These are phyloP conservation scores for Zasmidium cellare DNA, from an alignment of 2,329 filamentous ascomycete species.

Conservation along the genomic window DNA sequence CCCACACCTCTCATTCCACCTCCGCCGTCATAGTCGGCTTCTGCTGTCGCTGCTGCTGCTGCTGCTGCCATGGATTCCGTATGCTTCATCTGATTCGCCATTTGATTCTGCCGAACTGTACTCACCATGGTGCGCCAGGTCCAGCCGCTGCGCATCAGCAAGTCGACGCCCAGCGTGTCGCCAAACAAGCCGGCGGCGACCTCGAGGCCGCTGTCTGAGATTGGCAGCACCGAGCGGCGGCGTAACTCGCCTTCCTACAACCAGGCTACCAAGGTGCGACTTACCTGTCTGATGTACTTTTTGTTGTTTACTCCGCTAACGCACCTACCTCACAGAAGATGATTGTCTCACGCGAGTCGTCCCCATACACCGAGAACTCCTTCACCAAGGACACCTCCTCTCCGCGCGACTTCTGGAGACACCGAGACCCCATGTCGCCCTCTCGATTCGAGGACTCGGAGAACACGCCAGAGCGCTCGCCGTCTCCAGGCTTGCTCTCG, in stretches of 20 bases:
- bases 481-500: conserved; percentile 62
- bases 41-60: neutral
- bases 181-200: conserved; percentile 59
- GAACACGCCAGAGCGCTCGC: conserved; percentile 59
- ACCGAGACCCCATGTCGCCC: conserved; percentile 66
- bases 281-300: neutral
- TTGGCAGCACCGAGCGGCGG: conserved; percentile 80
- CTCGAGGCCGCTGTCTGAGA: conserved; percentile 81
- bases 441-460: conserved; percentile 64
- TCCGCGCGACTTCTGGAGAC: conserved; percentile 88
- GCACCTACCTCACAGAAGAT: conserved; percentile 57
- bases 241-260: conserved; percentile 93
- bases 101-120: neutral
- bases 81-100: conserved; percentile 8
- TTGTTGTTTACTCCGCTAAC: conserved; percentile 20
- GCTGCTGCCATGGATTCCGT: conserved; percentile 22
- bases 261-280: conserved; percentile 65
- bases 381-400: conserved; percentile 24
- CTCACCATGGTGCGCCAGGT: conserved; percentile 50
- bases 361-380: conserved; percentile 59
- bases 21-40: conserved; percentile 5
- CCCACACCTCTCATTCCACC: conserved; percentile 15
- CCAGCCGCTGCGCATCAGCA: conserved; percentile 77
- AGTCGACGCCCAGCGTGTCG: conserved; percentile 60
- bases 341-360: conserved; percentile 70